Conservation (phyloP, 2,329 filamentous ascomycete genomes). For the Pseudofabraea citricarpa region DNA sequence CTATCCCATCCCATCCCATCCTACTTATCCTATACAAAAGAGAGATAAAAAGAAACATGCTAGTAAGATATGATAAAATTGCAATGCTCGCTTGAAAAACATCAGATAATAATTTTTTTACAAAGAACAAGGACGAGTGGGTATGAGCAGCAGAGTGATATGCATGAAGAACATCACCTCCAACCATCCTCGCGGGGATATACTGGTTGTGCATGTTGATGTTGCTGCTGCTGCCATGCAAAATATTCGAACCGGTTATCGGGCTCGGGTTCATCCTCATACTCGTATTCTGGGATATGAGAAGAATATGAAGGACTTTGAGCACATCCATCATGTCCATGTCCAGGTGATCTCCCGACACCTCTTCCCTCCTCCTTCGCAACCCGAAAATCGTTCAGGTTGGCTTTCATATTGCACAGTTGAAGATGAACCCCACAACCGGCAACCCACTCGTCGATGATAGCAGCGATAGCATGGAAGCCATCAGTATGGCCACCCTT, state of each 20-base stretch:
- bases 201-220: not conserved
- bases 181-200: not conserved
- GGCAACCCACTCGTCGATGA: conserved; percentile 58
- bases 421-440: conserved; percentile 43
- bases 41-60: too few species aligned
- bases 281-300: too few species aligned
- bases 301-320: conserved; percentile 13
- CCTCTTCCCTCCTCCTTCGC: conserved; percentile 1
- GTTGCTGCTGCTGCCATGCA: not conserved
- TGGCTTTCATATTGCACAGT: conserved; percentile 56
- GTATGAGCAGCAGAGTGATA: too few species aligned
- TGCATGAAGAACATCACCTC: not conserved
- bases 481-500: conserved; percentile 56
- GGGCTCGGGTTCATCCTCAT: too few species aligned
- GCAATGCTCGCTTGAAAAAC: too few species aligned
- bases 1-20: too few species aligned
- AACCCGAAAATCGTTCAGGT: conserved; percentile 47
- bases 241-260: too few species aligned
- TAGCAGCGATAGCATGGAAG: conserved; percentile 51
- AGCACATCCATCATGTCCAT: conserved; percentile 13
- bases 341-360: not conserved
- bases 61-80: too few species aligned
- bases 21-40: too few species aligned
- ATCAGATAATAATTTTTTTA: too few species aligned
- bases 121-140: too few species aligned